A percentile compares a stretch with the other conserved stretches of the same genome.
Evolutionary conservation across 1,139 yeast genomes (phyloP).

Genomic region (Yamadazyma triangularis): DNA sequence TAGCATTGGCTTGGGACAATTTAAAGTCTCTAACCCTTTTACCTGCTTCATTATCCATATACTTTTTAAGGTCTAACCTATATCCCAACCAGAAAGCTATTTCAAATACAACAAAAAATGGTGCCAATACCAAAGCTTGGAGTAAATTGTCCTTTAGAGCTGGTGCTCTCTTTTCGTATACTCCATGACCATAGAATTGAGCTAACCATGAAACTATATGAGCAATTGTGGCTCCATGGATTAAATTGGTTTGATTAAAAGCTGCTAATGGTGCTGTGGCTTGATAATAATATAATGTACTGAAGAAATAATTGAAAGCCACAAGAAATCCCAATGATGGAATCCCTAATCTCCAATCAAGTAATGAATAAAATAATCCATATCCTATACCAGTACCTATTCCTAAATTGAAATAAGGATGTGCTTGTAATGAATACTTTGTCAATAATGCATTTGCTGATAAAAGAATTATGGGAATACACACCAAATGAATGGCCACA

Average conservation of each 20-base stretch:
- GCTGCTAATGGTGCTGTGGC: slow-evolving; percentile 13
- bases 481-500: slow-evolving; percentile 70
- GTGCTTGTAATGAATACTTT: slow-evolving; percentile 11
- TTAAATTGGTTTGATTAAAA: slow-evolving; percentile 11
- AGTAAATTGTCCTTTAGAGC: slow-evolving; percentile 78
- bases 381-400: slow-evolving; percentile 28
- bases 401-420: slow-evolving; percentile 40
- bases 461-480: slow-evolving; percentile 73
- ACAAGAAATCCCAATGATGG: slow-evolving; percentile 32
- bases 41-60: slow-evolving; percentile 53
- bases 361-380: slow-evolving; percentile 36
- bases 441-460: slow-evolving; percentile 45
- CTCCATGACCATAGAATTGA: slow-evolving; percentile 89
- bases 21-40: slow-evolving; percentile 22
- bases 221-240: slow-evolving; percentile 24
- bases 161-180: slow-evolving; percentile 79
- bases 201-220: slow-evolving; percentile 68
- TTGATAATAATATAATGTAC: slow-evolving; percentile 30
- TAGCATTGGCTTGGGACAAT: slow-evolving; percentile 1
- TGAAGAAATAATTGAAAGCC: slow-evolving; percentile 11
- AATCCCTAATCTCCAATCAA: slow-evolving; percentile 42
- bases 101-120: slow-evolving; percentile 83
- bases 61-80: slow-evolving; percentile 47
- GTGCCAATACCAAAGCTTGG: slow-evolving; percentile 88
- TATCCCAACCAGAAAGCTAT: slow-evolving; percentile 64